These are phyloP conservation scores for Aspergillus sp. DNA, from an alignment of 2,329 filamentous ascomycete genomes.

Conservation along the genomic window DNA sequence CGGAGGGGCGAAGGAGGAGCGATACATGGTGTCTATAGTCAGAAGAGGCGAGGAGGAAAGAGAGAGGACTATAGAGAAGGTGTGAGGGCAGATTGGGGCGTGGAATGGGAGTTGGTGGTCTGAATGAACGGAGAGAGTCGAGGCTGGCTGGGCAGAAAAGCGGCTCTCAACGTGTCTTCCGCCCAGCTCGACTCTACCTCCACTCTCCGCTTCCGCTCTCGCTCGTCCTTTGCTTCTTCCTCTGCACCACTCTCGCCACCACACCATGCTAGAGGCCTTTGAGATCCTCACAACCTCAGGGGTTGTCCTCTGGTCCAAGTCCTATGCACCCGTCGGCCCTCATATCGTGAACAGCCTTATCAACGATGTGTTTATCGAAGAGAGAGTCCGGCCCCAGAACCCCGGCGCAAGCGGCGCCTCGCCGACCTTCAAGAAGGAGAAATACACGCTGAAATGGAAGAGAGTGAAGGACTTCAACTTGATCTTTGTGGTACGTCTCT, in stretches of 20 bases:
- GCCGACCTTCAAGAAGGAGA: constrained; percentile 75
- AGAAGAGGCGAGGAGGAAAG: constrained; percentile 6
- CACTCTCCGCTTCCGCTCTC: constrained; percentile 1
- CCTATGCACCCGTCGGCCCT: constrained; percentile 68
- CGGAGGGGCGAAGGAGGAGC: constrained; percentile 66
- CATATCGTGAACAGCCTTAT: constrained; percentile 90
- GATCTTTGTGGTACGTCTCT: constrained; percentile 73
- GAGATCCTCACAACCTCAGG: constrained; percentile 94
- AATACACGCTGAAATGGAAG: constrained; percentile 92
- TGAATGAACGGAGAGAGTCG: constrained; percentile 22
- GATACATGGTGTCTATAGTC: constrained; percentile 57
- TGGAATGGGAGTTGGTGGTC: constrained; percentile 19
- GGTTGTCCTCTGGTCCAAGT: constrained; percentile 91
- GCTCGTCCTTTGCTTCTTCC: not conserved
- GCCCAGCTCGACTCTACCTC: no score
- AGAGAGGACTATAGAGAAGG: constrained; percentile 1
- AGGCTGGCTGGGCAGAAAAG: not conserved
- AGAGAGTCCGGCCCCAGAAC: constrained; percentile 57
- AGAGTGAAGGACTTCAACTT: constrained; percentile 84
- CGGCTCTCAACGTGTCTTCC: constrained; percentile 3
- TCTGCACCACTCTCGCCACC: not conserved
- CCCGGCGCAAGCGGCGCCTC: constrained; percentile 53
- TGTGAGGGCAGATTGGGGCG: constrained; percentile 1
- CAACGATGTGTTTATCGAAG: constrained; percentile 94
- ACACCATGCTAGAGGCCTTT: constrained; percentile 82